Evolutionary conservation across 257 asterid species (phyloP).

Genomic region (Nicotiana obtusifolia): DNA sequence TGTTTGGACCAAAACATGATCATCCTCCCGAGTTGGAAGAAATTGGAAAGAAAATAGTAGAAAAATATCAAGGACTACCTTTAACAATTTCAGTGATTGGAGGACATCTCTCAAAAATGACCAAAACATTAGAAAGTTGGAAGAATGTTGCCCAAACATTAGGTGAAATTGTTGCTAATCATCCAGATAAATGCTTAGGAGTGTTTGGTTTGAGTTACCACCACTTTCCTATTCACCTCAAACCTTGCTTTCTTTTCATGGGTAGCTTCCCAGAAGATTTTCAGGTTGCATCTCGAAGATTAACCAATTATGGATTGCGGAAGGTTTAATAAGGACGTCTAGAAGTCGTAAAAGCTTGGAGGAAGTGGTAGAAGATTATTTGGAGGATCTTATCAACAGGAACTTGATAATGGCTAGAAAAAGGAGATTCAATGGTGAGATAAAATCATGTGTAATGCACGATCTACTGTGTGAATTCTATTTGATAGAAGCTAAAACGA

Average conservation of each 20-base stretch:
- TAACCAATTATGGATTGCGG: slow-evolving; percentile 8
- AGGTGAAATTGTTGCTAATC: neutral
- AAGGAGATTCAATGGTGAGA: neutral
- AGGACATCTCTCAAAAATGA: neutral
- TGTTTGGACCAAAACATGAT: neutral
- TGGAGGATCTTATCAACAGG: slow-evolving; percentile 6
- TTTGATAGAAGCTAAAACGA: neutral
- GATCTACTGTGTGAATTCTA: slow-evolving; percentile 1
- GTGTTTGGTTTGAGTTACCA: neutral
- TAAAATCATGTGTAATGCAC: neutral
- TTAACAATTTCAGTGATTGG: neutral
- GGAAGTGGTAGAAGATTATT: neutral
- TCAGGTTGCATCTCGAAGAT: neutral
- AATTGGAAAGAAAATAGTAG: neutral
- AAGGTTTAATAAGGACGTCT: neutral
- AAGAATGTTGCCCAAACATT: neutral
- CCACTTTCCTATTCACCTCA: slow-evolving; percentile 6
- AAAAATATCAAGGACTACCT: slow-evolving; percentile 10
- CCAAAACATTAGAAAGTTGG: neutral
- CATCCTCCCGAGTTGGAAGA: neutral
- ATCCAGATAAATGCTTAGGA: neutral
- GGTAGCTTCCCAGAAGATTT: neutral
- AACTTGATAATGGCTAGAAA: neutral
- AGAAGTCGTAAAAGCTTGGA: neutral
- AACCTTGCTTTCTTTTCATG: slow-evolving; percentile 10